Base-by-base conservation (phyloP, 768 basidiomycete species). In the Lentinus tigrinus region DNA sequence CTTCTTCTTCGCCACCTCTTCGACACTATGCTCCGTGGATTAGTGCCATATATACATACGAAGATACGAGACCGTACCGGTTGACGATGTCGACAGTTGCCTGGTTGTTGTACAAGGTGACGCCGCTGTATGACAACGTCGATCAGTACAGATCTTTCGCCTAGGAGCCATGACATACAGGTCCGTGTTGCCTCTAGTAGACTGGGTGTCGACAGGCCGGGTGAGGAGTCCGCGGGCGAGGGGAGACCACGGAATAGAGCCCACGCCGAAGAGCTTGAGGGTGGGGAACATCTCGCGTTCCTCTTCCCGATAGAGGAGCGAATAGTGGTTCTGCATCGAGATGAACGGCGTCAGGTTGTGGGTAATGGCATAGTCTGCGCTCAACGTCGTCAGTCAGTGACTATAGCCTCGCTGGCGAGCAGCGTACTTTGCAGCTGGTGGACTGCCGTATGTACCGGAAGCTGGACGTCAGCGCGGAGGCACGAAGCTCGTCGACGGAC, bases 301-400 rank as follows among this genome's bases (percentile, higher is more conserved):
- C 63, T 87, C 85, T 66, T 86, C 85, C 46, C 85, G 78, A 64
- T 86, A 85, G 44, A 83, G 43, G 4, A 83, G 73, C 52, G 67
- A 78, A 65, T 85, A 79, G 63, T 82, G 79, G 69, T 85, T 83
- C 69, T 86, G 83, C 84, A 86, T 85, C 14, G 81, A 80, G 70
- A 85, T 81, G 72, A 86, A 85, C 3, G 79, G 81, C 3, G 80
- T 82, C 11, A 74, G 63, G 19, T 67, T 69, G 63, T 79, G 70
- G 17, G 65, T 59, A 56, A 77, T 71, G 2, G 77, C 77, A 59
- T 79, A 79, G 61, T 74, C 75, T 77, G 53, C 3, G 6, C 3
- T n/a, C n/a, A 37, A 10, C 19, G 26, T 40, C 19, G 26, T 40
- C 53, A 63, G 58, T 63, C 47, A 64, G 67, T 68, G 68, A 16